Percentiles rank a stretch among this genome's conserved stretches.
These are phyloP conservation scores for Cyberlindnera sargentensis DNA, from an alignment of 805 yeast genomes.

Conservation along the genomic window DNA sequence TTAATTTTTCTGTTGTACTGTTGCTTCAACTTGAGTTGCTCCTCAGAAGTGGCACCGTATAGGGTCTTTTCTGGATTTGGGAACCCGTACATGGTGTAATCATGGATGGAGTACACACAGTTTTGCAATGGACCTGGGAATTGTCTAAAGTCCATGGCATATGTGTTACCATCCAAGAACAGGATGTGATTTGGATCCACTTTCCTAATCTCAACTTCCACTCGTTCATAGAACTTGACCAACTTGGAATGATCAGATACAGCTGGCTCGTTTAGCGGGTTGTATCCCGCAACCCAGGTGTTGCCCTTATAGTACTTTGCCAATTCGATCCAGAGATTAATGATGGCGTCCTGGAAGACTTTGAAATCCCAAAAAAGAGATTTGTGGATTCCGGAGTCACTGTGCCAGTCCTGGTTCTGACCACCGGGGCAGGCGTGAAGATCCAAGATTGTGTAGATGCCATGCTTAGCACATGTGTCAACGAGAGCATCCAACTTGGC, in stretches of 20 bases:
- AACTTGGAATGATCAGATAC: constrained; percentile 36
- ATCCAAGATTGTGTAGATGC: constrained; percentile 42
- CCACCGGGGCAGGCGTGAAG: constrained; percentile 47
- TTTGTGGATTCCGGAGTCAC: constrained; percentile 40
- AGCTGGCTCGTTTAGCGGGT: constrained; percentile 48
- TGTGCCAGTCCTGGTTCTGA: constrained; percentile 50
- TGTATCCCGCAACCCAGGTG: constrained; percentile 45
- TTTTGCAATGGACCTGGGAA: constrained; percentile 37
- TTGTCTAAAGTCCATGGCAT: constrained; percentile 41
- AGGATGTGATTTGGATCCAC: constrained; percentile 42
- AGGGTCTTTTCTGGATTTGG: constrained; percentile 28
- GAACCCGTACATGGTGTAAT: constrained; percentile 39
- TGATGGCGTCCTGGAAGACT: constrained; percentile 39
- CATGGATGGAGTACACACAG: constrained; percentile 45
- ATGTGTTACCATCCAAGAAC: constrained; percentile 43
- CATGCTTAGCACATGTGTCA: constrained; percentile 37
- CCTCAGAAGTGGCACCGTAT: constrained; percentile 31
- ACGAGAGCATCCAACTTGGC: constrained; percentile 36
- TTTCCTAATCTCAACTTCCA: constrained; percentile 33
- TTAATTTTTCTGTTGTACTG: constrained; percentile 39
- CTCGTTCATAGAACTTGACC: constrained; percentile 31
- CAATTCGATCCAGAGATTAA: constrained; percentile 38
- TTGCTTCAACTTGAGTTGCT: constrained; percentile 28
- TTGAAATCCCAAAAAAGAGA: constrained; percentile 25
- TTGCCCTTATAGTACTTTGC: constrained; percentile 41